phyloP scores from a whole-genome alignment of 2,329 filamentous ascomycete genomes.

The Penicillium aurantiogriseum region DNA sequence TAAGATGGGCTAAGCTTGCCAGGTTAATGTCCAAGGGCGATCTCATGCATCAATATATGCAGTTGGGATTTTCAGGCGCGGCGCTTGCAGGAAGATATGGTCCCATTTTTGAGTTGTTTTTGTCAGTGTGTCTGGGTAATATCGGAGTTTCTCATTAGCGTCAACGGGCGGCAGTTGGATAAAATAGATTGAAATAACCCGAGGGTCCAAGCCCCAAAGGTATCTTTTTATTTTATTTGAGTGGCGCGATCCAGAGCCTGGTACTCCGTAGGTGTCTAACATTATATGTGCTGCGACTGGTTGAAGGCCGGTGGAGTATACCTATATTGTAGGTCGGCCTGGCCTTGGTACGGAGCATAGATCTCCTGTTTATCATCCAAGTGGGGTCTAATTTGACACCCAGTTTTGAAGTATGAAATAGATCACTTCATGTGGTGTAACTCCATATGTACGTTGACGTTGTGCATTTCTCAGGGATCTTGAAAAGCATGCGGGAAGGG shows the following conservation, averaged over 20 bases:
- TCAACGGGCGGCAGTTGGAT: background rate
- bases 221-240: background rate
- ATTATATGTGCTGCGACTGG: background rate
- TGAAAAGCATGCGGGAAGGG: conserved; percentile 11
- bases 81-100: background rate
- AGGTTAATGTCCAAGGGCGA: background rate
- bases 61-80: background rate
- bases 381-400: background rate
- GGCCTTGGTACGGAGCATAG: background rate
- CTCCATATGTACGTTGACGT: conserved; percentile 7
- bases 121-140: background rate
- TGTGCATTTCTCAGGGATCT: conserved; percentile 17
- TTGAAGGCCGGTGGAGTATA: background rate
- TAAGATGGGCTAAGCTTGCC: background rate
- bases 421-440: background rate
- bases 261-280: too few relatives aligned
- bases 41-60: background rate
- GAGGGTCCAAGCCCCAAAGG: background rate
- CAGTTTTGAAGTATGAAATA: background rate
- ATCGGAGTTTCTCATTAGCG: background rate
- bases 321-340: too few relatives aligned
- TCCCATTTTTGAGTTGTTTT: background rate
- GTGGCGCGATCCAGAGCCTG: background rate
- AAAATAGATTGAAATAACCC: background rate
- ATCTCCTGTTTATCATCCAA: background rate